Conservation (phyloP, 345 rosid species). For the Mercurialis annua region DNA sequence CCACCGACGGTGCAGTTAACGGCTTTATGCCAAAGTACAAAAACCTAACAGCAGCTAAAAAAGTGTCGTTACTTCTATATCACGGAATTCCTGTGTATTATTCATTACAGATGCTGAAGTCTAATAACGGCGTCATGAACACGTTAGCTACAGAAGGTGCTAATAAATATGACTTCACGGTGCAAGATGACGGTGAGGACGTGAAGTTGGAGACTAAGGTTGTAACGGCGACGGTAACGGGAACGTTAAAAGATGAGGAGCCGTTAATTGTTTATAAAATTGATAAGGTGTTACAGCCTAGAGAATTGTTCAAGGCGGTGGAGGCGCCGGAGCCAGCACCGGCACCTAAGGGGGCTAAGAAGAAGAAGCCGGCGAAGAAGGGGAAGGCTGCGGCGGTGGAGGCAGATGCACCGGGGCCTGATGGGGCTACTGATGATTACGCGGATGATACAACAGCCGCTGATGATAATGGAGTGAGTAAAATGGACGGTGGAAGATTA, state of each 20-base stretch:
- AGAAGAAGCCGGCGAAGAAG: background rate
- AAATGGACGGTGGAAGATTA: conserved; percentile 35
- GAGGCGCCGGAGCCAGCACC: conserved; percentile 11
- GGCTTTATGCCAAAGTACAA: conserved; percentile 33
- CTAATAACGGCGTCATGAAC: conserved; percentile 27
- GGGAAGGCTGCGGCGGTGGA: conserved; percentile 16
- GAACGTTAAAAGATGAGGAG: conserved; percentile 33
- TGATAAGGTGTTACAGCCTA: conserved; percentile 26
- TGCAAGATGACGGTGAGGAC: conserved; percentile 29
- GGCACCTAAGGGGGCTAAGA: conserved; percentile 17
- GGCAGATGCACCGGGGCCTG: conserved; percentile 20
- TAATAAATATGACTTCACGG: conserved; percentile 28
- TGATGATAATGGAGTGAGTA: conserved; percentile 16
- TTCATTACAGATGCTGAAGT: conserved; percentile 28
- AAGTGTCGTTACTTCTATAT: conserved; percentile 20
- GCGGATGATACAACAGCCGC: conserved; percentile 22
- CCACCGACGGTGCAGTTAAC: conserved; percentile 21
- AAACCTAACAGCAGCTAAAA: conserved; percentile 21
- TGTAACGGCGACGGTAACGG: conserved; percentile 24
- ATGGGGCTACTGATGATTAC: conserved; percentile 21
- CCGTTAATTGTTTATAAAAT: conserved; percentile 26
- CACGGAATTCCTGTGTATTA: conserved; percentile 32
- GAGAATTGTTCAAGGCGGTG: conserved; percentile 27
- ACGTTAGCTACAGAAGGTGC: conserved; percentile 33
- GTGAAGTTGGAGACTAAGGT: conserved; percentile 28